Conservation (phyloP, 495 filamentous ascomycete species). For the Aspergillus sclerotioniger region DNA sequence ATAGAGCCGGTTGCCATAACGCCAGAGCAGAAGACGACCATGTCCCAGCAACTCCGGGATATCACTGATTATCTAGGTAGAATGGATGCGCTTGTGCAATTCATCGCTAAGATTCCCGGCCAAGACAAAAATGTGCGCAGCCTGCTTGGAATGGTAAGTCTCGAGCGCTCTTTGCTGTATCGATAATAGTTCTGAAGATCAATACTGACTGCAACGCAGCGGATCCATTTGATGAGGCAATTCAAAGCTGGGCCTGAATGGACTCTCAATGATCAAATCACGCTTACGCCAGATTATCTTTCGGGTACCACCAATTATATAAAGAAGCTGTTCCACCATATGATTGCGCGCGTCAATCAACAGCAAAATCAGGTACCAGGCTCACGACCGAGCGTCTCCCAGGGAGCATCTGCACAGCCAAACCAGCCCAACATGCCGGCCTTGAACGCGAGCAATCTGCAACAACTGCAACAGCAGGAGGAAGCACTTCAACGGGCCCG, state of each 20-base stretch:
- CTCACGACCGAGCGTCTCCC: constrained; percentile 26
- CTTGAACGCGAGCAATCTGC: constrained; percentile 65
- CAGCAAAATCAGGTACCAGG: constrained; percentile 29
- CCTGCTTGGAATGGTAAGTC: constrained; percentile 44
- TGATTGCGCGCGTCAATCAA: constrained; percentile 40
- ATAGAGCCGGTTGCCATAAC: constrained; percentile 33
- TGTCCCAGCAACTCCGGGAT: constrained; percentile 47
- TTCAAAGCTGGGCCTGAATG: constrained; percentile 51
- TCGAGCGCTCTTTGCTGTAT: not conserved
- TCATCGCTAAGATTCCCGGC: constrained; percentile 33
- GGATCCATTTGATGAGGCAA: constrained; percentile 57
- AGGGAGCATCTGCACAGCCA: constrained; percentile 24
- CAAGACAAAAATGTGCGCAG: constrained; percentile 45
- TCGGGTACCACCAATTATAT: constrained; percentile 48
- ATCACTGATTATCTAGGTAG: constrained; percentile 39
- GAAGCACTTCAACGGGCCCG: constrained; percentile 43
- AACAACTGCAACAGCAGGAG: constrained; percentile 51
- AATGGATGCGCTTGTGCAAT: constrained; percentile 43
- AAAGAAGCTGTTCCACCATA: constrained; percentile 39
- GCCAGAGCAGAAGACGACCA: constrained; percentile 43
- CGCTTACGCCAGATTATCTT: constrained; percentile 56
- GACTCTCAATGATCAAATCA: constrained; percentile 55
- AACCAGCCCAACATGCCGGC: constrained; percentile 42
- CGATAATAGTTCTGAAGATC: not conserved
- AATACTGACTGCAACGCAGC: constrained; percentile 40